phyloP scores from a whole-genome alignment of 164 flowering plant species.

The Protea cynaroides region DNA sequence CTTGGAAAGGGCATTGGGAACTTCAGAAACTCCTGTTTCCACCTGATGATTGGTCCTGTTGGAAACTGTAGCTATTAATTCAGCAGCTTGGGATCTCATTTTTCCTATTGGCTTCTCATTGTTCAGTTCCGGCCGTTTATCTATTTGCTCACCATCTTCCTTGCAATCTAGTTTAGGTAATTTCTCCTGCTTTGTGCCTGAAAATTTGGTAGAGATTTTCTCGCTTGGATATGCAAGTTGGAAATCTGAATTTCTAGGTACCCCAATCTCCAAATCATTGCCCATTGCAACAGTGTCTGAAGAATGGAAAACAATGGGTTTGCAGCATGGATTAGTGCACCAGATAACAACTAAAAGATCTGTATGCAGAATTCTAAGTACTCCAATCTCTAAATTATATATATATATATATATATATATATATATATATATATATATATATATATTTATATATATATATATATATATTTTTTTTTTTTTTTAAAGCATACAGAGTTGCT shows the following conservation, averaged over 20 bases:
- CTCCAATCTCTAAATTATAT: too few relatives aligned
- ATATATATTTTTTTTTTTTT: too few relatives aligned
- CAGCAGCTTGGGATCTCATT: conserved; percentile 15
- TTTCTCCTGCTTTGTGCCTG: conserved; percentile 20
- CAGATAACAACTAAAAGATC: neutral
- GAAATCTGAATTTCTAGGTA: conserved; percentile 23
- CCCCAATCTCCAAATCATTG: conserved; percentile 41
- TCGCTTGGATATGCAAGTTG: conserved; percentile 26
- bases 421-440: too few relatives aligned
- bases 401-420: too few relatives aligned
- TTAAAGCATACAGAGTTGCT: conserved; percentile 32
- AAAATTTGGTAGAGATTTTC: conserved; percentile 13
- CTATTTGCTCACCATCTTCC: conserved; percentile 19
- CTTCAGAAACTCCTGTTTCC: conserved; percentile 21
- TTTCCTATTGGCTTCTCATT: conserved; percentile 20
- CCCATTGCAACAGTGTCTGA: conserved; percentile 43
- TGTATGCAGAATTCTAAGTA: neutral
- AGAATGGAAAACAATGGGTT: neutral
- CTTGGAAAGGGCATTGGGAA: conserved; percentile 21
- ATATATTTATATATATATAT: too few relatives aligned
- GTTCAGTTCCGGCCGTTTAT: conserved; percentile 19
- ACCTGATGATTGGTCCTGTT: conserved; percentile 15
- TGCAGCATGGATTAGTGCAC: neutral
- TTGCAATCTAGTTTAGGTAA: conserved; percentile 16
- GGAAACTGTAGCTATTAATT: conserved; percentile 17